Percentiles rank a stretch among this genome's conserved stretches.
phyloP scores from a whole-genome alignment of 192 early-diverging fungal species.

The Linnemannia hyalina region DNA sequence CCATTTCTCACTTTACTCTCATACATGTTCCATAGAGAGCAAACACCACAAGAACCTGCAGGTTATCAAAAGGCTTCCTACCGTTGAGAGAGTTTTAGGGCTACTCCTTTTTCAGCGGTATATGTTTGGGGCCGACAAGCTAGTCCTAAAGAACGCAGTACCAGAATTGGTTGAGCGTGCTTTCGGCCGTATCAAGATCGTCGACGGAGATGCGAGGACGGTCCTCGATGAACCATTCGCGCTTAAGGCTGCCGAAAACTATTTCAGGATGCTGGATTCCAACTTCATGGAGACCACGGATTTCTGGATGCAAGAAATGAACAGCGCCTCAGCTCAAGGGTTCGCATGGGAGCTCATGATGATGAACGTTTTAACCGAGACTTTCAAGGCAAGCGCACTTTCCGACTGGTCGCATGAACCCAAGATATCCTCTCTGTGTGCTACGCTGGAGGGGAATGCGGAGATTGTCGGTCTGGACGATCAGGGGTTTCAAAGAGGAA shows the following conservation, averaged over 20 bases:
- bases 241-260: conserved; percentile 15
- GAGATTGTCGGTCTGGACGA: conserved; percentile 26
- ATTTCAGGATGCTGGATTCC: conserved; percentile 17
- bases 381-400: background rate
- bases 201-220: background rate
- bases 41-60: too few relatives aligned
- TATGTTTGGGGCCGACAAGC: conserved; percentile 21
- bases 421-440: conserved; percentile 1
- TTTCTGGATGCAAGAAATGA: background rate
- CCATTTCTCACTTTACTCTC: too few relatives aligned
- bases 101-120: conserved; percentile 20
- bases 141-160: conserved; percentile 6
- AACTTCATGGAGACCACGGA: conserved; percentile 16
- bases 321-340: conserved; percentile 11
- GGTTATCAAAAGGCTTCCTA: too few relatives aligned
- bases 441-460: background rate
- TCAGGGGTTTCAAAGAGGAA: conserved; percentile 7
- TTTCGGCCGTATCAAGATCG: conserved; percentile 24
- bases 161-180: conserved; percentile 18
- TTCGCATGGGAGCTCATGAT: conserved; percentile 24
- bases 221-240: conserved; percentile 26
- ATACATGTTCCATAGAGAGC: too few relatives aligned
- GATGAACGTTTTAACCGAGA: conserved; percentile 11
- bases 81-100: background rate
- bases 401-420: conserved; percentile 15